These are phyloP conservation scores for Hypoxylon lenormandii DNA, from an alignment of 495 filamentous ascomycete genomes.

Conservation along the genomic window DNA sequence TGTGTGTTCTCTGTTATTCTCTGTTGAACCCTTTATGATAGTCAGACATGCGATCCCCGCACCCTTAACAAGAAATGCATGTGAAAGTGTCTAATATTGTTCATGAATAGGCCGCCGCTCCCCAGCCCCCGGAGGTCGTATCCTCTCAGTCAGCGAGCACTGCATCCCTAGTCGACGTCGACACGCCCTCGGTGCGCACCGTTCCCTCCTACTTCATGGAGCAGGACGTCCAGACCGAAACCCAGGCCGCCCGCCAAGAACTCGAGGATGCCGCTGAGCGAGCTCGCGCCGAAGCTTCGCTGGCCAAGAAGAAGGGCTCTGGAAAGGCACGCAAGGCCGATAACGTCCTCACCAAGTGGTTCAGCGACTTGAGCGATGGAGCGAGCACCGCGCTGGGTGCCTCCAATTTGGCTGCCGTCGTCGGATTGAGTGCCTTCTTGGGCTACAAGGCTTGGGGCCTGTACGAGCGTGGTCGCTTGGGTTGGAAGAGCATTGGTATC, in stretches of 20 bases:
- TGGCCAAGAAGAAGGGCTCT: constrained; percentile 65
- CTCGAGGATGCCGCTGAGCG: constrained; percentile 56
- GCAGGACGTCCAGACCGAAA: constrained; percentile 76
- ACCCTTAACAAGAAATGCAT: neutral
- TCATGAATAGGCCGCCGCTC: constrained; percentile 67
- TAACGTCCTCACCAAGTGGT: constrained; percentile 53
- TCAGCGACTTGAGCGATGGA: constrained; percentile 50
- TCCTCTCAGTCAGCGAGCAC: constrained; percentile 67
- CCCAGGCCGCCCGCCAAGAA: constrained; percentile 70
- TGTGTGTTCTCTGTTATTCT: constrained; percentile 35
- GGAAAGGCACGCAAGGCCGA: constrained; percentile 53
- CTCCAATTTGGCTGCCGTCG: constrained; percentile 57
- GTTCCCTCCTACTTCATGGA: constrained; percentile 75
- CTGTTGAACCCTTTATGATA: neutral
- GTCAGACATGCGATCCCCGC: neutral
- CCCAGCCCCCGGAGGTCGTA: constrained; percentile 71
- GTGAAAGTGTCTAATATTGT: constrained; percentile 25
- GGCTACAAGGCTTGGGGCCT: constrained; percentile 62
- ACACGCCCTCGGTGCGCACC: constrained; percentile 75
- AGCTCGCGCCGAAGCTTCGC: constrained; percentile 61
- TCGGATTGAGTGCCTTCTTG: constrained; percentile 60
- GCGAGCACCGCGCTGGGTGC: constrained; percentile 53
- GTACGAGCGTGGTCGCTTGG: constrained; percentile 74
- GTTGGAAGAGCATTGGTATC: constrained; percentile 75
- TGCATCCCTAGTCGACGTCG: constrained; percentile 79